A percentile compares a stretch with the other conserved stretches of the same genome.
phyloP scores from a whole-genome alignment of 1,284 basidiomycete genomes.

The Trichosporon faecale region DNA sequence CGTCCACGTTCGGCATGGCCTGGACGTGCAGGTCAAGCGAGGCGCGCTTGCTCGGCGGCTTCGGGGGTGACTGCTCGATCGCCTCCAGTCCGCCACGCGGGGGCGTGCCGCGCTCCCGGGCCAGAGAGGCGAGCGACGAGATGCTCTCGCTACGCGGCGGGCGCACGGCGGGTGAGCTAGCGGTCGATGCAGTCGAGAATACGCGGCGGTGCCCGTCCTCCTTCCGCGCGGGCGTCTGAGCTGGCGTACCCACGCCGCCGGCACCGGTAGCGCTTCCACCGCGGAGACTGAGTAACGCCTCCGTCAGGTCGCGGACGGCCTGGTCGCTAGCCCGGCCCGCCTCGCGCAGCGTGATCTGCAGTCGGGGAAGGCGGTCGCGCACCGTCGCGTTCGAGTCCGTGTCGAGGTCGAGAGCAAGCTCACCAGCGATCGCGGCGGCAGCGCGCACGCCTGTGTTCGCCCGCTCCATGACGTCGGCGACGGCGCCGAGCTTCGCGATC shows the following conservation, averaged over 20 bases:
- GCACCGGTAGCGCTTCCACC: neutral
- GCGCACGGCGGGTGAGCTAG: slow-evolving; percentile 2
- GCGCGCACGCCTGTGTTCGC: slow-evolving; percentile 34
- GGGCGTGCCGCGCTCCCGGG: neutral
- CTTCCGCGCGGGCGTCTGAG: neutral
- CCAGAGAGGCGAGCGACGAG: neutral
- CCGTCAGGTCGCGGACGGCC: slow-evolving; percentile 42
- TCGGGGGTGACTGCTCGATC: slow-evolving; percentile 25
- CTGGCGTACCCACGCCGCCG: neutral
- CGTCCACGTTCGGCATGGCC: neutral
- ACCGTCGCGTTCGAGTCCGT: slow-evolving; percentile 16
- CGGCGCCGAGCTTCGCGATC: slow-evolving; percentile 27
- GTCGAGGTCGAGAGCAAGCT: slow-evolving; percentile 33
- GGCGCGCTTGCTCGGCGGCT: neutral
- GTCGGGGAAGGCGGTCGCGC: slow-evolving; percentile 26
- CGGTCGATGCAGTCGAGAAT: neutral
- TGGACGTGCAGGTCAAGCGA: neutral
- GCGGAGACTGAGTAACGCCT: slow-evolving; percentile 31
- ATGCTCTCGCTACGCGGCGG: neutral
- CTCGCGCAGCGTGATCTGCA: slow-evolving; percentile 36
- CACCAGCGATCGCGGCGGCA: slow-evolving; percentile 29
- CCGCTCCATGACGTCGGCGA: slow-evolving; percentile 32
- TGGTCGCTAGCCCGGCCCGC: slow-evolving; percentile 39
- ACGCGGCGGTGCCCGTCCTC: neutral
- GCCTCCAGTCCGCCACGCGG: slow-evolving; percentile 18